These are phyloP conservation scores for Ceratobasidium sp. DNA, from an alignment of 1,284 basidiomycete species.

Conservation along the genomic window DNA sequence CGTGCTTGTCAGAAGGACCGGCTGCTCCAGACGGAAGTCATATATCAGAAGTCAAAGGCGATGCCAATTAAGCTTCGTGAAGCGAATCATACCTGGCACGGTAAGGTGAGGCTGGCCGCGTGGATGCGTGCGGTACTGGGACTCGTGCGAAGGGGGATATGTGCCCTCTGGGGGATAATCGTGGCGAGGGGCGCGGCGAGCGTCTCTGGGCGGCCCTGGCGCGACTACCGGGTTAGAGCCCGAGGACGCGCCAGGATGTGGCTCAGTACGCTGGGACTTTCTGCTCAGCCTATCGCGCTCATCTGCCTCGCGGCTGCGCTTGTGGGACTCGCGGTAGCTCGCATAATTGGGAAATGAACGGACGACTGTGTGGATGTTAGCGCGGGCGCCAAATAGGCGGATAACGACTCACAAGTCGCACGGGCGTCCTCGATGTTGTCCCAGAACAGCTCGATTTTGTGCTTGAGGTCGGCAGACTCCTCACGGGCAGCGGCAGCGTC, in stretches of 20 bases:
- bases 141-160: conserved; percentile 36
- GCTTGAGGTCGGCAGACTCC: conserved; percentile 21
- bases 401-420: conserved; percentile 27
- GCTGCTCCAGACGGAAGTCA: background rate
- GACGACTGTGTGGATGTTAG: conserved; percentile 31
- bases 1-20: conserved; percentile 30
- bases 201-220: background rate
- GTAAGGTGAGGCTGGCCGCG: conserved; percentile 44
- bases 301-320: conserved; percentile 37
- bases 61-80: background rate
- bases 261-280: conserved; percentile 22
- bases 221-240: background rate
- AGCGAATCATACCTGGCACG: conserved; percentile 29
- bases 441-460: conserved; percentile 40
- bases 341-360: conserved; percentile 38
- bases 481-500: conserved; percentile 17
- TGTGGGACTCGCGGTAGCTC: conserved; percentile 19
- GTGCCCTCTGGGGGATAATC: conserved; percentile 17
- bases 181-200: conserved; percentile 7
- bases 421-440: conserved; percentile 33
- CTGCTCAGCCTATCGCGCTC: conserved; percentile 36
- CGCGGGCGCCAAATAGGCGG: background rate
- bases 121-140: conserved; percentile 37
- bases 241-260: conserved; percentile 6
- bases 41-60: background rate